phyloP scores from a whole-genome alignment of 139 green algal genomes.

The Astrephomene gubernaculifera region DNA sequence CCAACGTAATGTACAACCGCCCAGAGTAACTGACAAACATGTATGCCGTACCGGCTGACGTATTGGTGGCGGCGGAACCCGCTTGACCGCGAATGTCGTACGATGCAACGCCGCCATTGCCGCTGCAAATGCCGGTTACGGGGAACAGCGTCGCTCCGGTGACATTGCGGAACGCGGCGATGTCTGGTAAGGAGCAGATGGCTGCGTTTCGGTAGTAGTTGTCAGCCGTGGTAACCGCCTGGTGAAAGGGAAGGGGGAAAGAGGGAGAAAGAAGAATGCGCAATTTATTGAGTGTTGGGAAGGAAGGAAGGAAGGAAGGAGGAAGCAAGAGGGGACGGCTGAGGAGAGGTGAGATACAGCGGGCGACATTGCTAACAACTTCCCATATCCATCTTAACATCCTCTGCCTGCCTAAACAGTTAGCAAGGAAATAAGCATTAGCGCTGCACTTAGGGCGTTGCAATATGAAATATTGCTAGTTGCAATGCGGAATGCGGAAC shows the following conservation, averaged over 20 bases:
- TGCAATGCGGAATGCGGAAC: too few species aligned
- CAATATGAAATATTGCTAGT: too few species aligned
- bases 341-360: too few species aligned
- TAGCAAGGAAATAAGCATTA: too few species aligned
- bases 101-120: neutral
- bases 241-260: neutral
- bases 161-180: neutral
- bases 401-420: too few species aligned
- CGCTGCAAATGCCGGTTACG: constrained; percentile 39
- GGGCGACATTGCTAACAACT: too few species aligned
- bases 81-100: neutral
- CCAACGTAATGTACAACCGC: constrained; percentile 51
- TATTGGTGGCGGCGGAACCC: neutral
- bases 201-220: constrained; percentile 8
- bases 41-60: constrained; percentile 14
- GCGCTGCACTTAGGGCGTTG: too few species aligned
- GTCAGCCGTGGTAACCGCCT: constrained; percentile 31
- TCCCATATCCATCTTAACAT: too few species aligned
- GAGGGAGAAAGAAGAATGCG: too few species aligned
- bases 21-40: constrained; percentile 48
- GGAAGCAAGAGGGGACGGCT: too few species aligned
- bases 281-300: neutral
- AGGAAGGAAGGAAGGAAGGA: neutral
- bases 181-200: constrained; percentile 36
- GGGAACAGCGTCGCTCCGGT: constrained; percentile 19